phyloP scores from a whole-genome alignment of 352 stramenopile genomes.

The Phytopythium chamaehyphon region DNA sequence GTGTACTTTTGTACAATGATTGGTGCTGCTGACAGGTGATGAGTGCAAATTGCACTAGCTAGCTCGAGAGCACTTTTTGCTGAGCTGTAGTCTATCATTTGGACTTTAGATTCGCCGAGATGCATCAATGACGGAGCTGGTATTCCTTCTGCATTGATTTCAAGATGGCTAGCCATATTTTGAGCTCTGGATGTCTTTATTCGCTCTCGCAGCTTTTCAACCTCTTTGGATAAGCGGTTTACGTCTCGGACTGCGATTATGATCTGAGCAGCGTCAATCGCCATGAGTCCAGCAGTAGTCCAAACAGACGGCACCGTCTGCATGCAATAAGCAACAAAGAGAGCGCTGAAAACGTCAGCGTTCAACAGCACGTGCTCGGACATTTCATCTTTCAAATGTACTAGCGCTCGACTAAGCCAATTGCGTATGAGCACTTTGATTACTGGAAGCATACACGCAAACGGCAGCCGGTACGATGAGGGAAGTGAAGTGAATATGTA shows the following conservation, averaged over 20 bases:
- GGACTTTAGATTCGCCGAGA: too few relatives aligned
- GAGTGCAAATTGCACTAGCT: too few relatives aligned
- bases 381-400: slow-evolving; percentile 20
- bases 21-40: too few relatives aligned
- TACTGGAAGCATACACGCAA: slow-evolving; percentile 14
- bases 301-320: slow-evolving; percentile 17
- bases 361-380: slow-evolving; percentile 19
- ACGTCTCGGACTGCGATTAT: slow-evolving; percentile 13
- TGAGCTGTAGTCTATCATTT: too few relatives aligned
- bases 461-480: slow-evolving; percentile 4
- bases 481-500: slow-evolving; percentile 22
- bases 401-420: slow-evolving; percentile 11
- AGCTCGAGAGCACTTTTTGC: too few relatives aligned
- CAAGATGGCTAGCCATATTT: too few relatives aligned
- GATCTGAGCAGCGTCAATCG: slow-evolving; percentile 21
- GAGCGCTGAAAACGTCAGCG: slow-evolving; percentile 17
- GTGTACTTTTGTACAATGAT: too few relatives aligned
- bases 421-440: slow-evolving; percentile 23
- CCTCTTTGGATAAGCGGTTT: background rate
- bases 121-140: background rate
- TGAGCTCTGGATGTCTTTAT: background rate
- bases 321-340: slow-evolving; percentile 25
- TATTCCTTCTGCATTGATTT: background rate
- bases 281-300: slow-evolving; percentile 15
- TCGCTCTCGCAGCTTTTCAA: background rate